Base-by-base conservation (phyloP, 176 grass and related monocot genomes). In the Cocos nucifera region DNA sequence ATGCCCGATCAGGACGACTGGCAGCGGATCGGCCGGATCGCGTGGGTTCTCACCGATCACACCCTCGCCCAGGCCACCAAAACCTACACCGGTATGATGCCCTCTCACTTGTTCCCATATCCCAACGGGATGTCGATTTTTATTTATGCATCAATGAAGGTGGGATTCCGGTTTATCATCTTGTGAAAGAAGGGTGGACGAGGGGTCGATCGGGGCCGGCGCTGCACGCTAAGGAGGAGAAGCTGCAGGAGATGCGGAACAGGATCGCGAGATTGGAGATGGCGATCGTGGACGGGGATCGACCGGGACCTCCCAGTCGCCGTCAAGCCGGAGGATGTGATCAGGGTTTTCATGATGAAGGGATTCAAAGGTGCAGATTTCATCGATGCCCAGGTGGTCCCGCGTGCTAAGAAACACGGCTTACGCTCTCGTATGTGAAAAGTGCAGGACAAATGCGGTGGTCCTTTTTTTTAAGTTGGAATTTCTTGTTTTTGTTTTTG, bases 131-230 rank as follows among this genome's bases (percentile, higher is more conserved):
- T 18, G 26, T 48, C 30, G 28, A 14, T 69, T 8, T 69, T 57
- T 56, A 58, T 58, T 8, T 28, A 17, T 58, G 48, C 48, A n/a
- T 53, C 51, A 49, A 44, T 44, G 0, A 44, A 69, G 73, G 17
- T 62, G 56, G 64, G 15, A 54, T 77, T 68, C 74, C 49, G n/a
- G 64, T 55, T 21, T 77, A 62, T 44, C 58, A 16, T 23, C 17
- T 17, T 22, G 7, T 54, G 35, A 62, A 54, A 39, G 57, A 62
- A 14, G 74, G 61, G 35, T 48, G 58, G 10, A 4, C 15, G 49
- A 77, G 69, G 4, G 57, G 15, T 17, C 55, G 26, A 9, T 17
- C 35, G 32, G 24, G 57, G 15, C 18, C 20, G 51, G 2, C 5
- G 3, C 1, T 21, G 18, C 67, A 62, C 8, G 48, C n/a, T 3